phyloP scores from a whole-genome alignment of 768 basidiomycete genomes.

The Russula emetica region DNA sequence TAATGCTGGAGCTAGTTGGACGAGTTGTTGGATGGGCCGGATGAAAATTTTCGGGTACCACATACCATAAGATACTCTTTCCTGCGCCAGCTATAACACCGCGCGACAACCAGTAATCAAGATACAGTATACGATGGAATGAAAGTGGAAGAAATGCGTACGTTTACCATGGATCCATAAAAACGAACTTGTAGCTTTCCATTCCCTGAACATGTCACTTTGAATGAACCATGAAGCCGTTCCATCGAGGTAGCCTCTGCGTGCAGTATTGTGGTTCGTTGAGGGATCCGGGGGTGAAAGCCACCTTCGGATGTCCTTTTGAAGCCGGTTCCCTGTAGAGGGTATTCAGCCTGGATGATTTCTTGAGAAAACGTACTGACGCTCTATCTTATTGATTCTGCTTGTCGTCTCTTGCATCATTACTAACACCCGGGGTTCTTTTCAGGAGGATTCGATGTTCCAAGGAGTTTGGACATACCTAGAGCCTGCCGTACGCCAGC shows the following conservation, averaged over 20 bases:
- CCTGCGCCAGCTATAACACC: neutral
- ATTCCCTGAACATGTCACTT: neutral
- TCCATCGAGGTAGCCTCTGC: neutral
- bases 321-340: neutral
- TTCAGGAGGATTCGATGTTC: neutral
- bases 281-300: neutral
- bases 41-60: neutral
- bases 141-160: neutral
- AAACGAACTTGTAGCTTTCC: neutral
- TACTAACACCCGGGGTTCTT: neutral
- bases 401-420: neutral
- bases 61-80: constrained; percentile 1
- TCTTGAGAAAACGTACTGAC: neutral
- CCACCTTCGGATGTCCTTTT: neutral
- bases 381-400: neutral
- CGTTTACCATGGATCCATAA: constrained; percentile 5
- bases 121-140: neutral
- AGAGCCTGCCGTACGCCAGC: neutral
- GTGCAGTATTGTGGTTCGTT: constrained; percentile 1
- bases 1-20: neutral
- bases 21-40: neutral
- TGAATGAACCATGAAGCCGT: neutral
- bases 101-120: neutral
- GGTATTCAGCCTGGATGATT: neutral
- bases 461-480: neutral